phyloP scores from a whole-genome alignment of 768 basidiomycete species.

The Boletus rubroflammeus region DNA sequence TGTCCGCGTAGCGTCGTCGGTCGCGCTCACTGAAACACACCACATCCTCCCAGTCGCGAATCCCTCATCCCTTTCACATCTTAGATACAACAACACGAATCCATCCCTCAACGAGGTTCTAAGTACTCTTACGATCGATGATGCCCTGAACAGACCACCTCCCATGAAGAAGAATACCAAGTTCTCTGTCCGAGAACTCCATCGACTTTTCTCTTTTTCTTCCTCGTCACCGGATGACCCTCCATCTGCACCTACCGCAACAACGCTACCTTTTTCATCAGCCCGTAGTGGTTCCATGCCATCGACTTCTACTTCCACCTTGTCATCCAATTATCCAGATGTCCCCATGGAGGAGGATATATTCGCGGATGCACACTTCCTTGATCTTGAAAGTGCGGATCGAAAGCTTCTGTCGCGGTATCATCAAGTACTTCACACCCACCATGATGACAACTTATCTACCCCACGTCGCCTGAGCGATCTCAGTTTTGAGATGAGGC shows the following conservation, averaged over 20 bases:
- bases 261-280: not conserved
- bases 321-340: slow-evolving; percentile 16
- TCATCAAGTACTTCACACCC: slow-evolving; percentile 1
- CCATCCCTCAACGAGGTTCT: slow-evolving; percentile 17
- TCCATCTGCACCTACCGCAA: not conserved
- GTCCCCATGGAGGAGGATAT: slow-evolving; percentile 18
- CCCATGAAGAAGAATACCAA: slow-evolving; percentile 26
- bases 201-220: slow-evolving; percentile 31
- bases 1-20: slow-evolving; percentile 25
- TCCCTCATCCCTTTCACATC: slow-evolving; percentile 7
- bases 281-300: not conserved
- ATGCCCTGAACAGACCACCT: slow-evolving; percentile 24
- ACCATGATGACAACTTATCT: not conserved
- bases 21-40: slow-evolving; percentile 16
- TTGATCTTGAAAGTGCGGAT: slow-evolving; percentile 19
- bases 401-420: slow-evolving; percentile 12
- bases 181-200: slow-evolving; percentile 38
- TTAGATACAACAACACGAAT: slow-evolving; percentile 25
- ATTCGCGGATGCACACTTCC: slow-evolving; percentile 11
- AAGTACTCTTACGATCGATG: slow-evolving; percentile 9
- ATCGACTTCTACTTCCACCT: slow-evolving; percentile 11
- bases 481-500: slow-evolving; percentile 57
- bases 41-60: slow-evolving; percentile 1
- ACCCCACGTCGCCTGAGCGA: slow-evolving; percentile 31
- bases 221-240: slow-evolving; percentile 18